Percentiles rank a stretch among this genome's conserved stretches.
These are phyloP conservation scores for Carex parvula DNA, from an alignment of 176 grass and related monocot species.

Conservation along the genomic window DNA sequence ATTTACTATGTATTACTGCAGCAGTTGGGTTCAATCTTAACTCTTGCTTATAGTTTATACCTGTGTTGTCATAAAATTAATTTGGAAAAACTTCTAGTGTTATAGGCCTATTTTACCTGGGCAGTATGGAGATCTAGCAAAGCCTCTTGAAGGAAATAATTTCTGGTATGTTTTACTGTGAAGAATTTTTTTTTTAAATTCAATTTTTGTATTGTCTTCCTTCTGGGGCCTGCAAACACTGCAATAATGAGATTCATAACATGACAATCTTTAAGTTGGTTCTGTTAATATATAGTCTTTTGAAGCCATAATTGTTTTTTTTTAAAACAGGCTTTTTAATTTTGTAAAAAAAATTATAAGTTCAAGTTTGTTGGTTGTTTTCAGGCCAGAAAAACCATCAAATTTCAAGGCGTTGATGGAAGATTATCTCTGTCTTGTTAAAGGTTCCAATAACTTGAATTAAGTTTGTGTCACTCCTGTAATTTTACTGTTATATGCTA, in stretches of 20 bases:
- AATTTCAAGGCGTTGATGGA: constrained; percentile 65
- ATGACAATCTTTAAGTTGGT: neutral
- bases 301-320: neutral
- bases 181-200: neutral
- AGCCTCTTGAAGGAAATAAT: constrained; percentile 82
- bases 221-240: neutral
- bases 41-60: neutral
- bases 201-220: neutral
- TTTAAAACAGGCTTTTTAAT: neutral
- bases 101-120: constrained; percentile 62
- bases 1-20: neutral
- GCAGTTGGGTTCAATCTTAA: neutral
- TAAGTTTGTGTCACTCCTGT: neutral
- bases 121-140: constrained; percentile 58
- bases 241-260: neutral
- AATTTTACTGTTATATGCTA: constrained; percentile 10
- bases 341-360: neutral
- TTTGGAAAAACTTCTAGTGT: constrained; percentile 37
- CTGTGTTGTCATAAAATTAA: constrained; percentile 11
- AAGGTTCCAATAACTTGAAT: constrained; percentile 42
- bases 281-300: constrained; percentile 1
- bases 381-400: constrained; percentile 75
- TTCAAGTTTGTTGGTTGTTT: constrained; percentile 21
- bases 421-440: constrained; percentile 56
- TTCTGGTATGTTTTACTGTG: constrained; percentile 53